Evolutionary conservation across 2,329 filamentous ascomycete species (phyloP).

Genomic region (Xylariaceae sp.): DNA sequence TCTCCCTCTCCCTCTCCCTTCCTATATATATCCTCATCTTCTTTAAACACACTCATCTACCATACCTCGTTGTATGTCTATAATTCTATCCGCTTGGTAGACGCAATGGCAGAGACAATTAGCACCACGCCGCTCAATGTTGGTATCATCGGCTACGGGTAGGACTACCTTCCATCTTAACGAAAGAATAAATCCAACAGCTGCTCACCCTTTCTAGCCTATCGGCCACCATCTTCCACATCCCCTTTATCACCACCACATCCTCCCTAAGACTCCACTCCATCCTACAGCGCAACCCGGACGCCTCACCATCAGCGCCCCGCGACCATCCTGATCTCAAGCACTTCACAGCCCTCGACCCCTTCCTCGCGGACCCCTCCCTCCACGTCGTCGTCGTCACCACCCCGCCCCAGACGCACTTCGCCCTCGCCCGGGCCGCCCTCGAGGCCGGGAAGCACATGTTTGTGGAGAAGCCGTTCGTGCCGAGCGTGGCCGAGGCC

Average conservation of each 20-base stretch:
- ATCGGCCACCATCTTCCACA: slow-evolving; percentile 80
- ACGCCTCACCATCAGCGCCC: slow-evolving; percentile 65
- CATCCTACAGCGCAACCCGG: slow-evolving; percentile 74
- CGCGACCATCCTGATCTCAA: slow-evolving; percentile 67
- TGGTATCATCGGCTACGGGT: slow-evolving; percentile 56
- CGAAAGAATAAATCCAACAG: slow-evolving; percentile 12
- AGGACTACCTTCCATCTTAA: slow-evolving; percentile 25
- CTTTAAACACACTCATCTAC: neutral
- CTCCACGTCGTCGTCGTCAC: slow-evolving; percentile 73
- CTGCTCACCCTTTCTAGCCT: slow-evolving; percentile 41
- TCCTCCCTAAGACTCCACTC: slow-evolving; percentile 69
- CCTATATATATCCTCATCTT: neutral
- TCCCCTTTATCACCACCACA: slow-evolving; percentile 71
- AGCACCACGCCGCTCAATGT: slow-evolving; percentile 49
- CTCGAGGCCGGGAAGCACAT: slow-evolving; percentile 76
- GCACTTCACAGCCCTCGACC: slow-evolving; percentile 64
- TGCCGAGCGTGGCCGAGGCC: slow-evolving; percentile 70
- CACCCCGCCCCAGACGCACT: slow-evolving; percentile 74
- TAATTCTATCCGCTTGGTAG: neutral
- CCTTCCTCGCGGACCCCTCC: slow-evolving; percentile 65
- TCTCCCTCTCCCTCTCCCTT: neutral
- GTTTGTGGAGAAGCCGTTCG: slow-evolving; percentile 82
- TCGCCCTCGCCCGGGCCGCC: slow-evolving; percentile 63
- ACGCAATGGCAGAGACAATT: slow-evolving; percentile 18
- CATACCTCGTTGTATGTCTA: neutral